Conservation (phyloP, 192 early-diverging fungal species). For the Backusella australiensis region DNA sequence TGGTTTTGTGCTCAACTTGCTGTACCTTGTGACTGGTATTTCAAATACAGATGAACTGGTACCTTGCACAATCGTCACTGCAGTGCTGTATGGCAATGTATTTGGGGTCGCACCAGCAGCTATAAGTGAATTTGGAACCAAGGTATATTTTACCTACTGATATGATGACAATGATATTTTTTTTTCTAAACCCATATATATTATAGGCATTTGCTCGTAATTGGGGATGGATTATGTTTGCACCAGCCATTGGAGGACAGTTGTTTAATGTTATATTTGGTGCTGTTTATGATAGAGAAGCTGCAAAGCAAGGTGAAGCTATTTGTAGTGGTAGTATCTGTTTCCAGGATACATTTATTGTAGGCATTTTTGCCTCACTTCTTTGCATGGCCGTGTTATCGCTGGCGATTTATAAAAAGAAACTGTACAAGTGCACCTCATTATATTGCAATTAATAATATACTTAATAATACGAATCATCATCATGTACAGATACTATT, state of each 20-base stretch:
- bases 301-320: background rate
- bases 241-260: constrained; percentile 29
- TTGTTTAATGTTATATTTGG: constrained; percentile 29
- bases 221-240: constrained; percentile 28
- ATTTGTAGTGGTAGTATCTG: constrained; percentile 11
- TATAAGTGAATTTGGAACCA: constrained; percentile 23
- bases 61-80: constrained; percentile 16
- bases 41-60: constrained; percentile 14
- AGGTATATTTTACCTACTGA: background rate
- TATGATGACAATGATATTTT: background rate
- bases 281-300: constrained; percentile 17
- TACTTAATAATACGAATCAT: too few relatives aligned
- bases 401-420: constrained; percentile 17
- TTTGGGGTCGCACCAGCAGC: constrained; percentile 29
- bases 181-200: background rate
- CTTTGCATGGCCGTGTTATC: background rate
- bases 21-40: constrained; percentile 15
- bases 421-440: background rate
- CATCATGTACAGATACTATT: background rate
- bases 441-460: background rate
- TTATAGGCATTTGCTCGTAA: constrained; percentile 26
- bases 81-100: constrained; percentile 23
- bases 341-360: constrained; percentile 15
- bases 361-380: background rate
- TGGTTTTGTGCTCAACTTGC: background rate